Evolutionary conservation across 2,329 filamentous ascomycete species (phyloP), one percentile per base, ranked within the genome.

Genomic region (Ophiostoma himal-ulmi): DNA sequence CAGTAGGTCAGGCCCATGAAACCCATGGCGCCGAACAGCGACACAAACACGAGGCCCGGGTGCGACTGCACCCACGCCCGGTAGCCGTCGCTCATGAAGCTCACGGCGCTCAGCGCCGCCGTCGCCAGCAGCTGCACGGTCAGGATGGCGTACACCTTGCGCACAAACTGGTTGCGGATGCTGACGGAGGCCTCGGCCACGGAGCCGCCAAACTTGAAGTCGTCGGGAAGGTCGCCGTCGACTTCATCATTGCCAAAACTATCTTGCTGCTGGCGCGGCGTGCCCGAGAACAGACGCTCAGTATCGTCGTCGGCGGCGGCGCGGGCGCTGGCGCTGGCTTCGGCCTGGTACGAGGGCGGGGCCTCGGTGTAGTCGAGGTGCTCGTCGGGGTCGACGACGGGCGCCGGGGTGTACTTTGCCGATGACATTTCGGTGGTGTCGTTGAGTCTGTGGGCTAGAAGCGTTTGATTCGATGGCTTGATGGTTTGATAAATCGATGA

Each of bases 121-220:
- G 95, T 99, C 71, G 90, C 88, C 77, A 98, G 83, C 69, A 99
- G 89, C 80, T 99, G 95, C 68, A 93, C 89, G n/a, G 95, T 96
- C 82, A 99, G 85, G 80, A 99, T 99, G 71, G 93, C 91, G 82
- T 99, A 99, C 78, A 99, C 95, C 84, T 98, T 98, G 81, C 94
- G 90, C 76, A 97, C 86, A 80, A 97, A 99, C 81, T 95, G 92
- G 88, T 97, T 96, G 75, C 94, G 91, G 78, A 99, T 97, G 77
- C 96, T 93, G 78, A 98, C 85, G 26, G 94, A 96, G 66, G 92
- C 94, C 83, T 98, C 95, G 75, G 94, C 90, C 72, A 98, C 94
- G 22, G 90, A 93, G 73, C 93, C 94, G 75, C 94, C 95, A 78
- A 96, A 98, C 91, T 97, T 98, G 88, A 98, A 98, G 81, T 98